Percentiles rank a stretch among this genome's conserved stretches.
Conservation (phyloP, 1,139 yeast species). For the Scheffersomyces lignicola region DNA sequence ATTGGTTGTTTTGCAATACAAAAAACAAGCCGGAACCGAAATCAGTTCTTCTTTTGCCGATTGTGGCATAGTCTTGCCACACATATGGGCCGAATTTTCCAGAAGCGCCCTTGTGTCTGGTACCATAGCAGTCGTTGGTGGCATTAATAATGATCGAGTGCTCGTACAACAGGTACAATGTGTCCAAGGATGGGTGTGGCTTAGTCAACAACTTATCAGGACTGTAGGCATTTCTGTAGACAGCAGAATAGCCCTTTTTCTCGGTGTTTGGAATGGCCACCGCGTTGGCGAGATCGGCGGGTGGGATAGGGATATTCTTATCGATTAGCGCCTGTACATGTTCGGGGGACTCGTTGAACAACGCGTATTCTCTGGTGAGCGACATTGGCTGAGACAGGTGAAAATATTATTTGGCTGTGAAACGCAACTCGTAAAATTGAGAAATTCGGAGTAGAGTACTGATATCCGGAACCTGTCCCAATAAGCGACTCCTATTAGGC, state of each 20-base stretch:
- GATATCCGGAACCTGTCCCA: too few species aligned
- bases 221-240: conserved; percentile 49
- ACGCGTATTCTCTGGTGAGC: not conserved
- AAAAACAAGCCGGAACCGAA: conserved; percentile 68
- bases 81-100: conserved; percentile 47
- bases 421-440: too few species aligned
- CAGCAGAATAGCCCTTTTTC: conserved; percentile 50
- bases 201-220: conserved; percentile 39
- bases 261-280: conserved; percentile 48
- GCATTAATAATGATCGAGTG: conserved; percentile 37
- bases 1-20: conserved; percentile 47
- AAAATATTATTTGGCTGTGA: too few species aligned
- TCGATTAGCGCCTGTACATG: not conserved
- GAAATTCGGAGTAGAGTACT: too few species aligned
- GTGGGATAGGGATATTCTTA: not conserved
- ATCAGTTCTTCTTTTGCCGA: conserved; percentile 42
- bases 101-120: conserved; percentile 33
- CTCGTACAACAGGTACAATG: conserved; percentile 51
- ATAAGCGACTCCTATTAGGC: too few species aligned
- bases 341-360: conserved; percentile 2
- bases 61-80: conserved; percentile 46
- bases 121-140: conserved; percentile 51
- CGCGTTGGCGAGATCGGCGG: conserved; percentile 10
- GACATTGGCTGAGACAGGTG: too few species aligned
- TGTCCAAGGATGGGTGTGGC: conserved; percentile 52